These are phyloP conservation scores for Ophiocordyceps sinensis DNA, from an alignment of 2,329 filamentous ascomycete genomes.

Conservation along the genomic window DNA sequence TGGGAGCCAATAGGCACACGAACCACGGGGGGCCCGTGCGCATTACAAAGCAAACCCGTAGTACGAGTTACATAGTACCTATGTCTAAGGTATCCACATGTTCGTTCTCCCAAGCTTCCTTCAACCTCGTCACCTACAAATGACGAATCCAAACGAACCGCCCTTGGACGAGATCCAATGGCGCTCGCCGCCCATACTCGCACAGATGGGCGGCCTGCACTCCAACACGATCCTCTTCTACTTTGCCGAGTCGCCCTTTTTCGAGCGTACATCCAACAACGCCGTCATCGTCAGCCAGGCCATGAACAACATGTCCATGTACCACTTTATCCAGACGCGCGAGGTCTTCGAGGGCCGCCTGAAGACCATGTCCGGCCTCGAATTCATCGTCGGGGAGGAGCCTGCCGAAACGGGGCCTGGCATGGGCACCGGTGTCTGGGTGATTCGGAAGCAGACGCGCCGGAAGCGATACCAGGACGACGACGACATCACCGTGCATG, in stretches of 20 bases:
- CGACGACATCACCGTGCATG: constrained; percentile 44
- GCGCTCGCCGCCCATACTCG: constrained; percentile 35
- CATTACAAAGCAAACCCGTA: too few relatives aligned
- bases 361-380: constrained; percentile 49
- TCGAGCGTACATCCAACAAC: constrained; percentile 54
- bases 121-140: constrained; percentile 7
- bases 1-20: too few relatives aligned
- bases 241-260: constrained; percentile 54
- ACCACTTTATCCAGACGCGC: constrained; percentile 41
- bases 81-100: too few relatives aligned
- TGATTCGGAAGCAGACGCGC: constrained; percentile 53
- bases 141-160: constrained; percentile 32
- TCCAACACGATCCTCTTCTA: constrained; percentile 53
- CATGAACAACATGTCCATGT: constrained; percentile 44
- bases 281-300: constrained; percentile 47
- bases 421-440: constrained; percentile 55
- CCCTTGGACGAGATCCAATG: constrained; percentile 56
- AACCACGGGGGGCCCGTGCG: too few relatives aligned
- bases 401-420: constrained; percentile 48
- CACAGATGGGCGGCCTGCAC: constrained; percentile 43
- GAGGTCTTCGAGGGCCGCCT: constrained; percentile 49
- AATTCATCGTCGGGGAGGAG: constrained; percentile 52
- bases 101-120: background rate
- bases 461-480: constrained; percentile 39
- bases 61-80: too few relatives aligned